Evolutionary conservation across 2,329 filamentous ascomycete species (phyloP).

Genomic region (Paradendryphiella salina): DNA sequence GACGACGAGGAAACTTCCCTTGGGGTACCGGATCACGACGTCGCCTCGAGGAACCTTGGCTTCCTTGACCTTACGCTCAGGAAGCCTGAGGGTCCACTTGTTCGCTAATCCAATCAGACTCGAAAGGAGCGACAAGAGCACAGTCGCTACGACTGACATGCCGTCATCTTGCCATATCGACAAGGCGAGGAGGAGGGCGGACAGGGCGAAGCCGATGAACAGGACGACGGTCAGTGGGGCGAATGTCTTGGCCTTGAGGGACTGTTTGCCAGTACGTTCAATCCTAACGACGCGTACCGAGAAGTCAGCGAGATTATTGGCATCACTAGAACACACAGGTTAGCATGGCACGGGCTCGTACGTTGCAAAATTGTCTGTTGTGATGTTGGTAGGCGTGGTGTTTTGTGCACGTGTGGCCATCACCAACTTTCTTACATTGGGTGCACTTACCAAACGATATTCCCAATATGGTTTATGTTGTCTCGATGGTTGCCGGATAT

Average conservation of each 20-base stretch:
- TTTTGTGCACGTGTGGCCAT: background rate
- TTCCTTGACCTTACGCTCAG: slow-evolving; percentile 39
- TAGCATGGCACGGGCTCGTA: background rate
- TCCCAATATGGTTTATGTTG: slow-evolving; percentile 54
- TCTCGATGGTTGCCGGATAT: slow-evolving; percentile 54
- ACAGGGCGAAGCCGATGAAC: slow-evolving; percentile 52
- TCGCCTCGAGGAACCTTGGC: slow-evolving; percentile 47
- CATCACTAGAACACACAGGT: slow-evolving; percentile 37
- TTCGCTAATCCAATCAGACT: slow-evolving; percentile 55
- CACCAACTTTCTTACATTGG: background rate
- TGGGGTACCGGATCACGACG: slow-evolving; percentile 56
- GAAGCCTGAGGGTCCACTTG: slow-evolving; percentile 54
- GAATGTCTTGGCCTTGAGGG: slow-evolving; percentile 50
- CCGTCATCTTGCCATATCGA: slow-evolving; percentile 54
- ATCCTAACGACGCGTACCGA: slow-evolving; percentile 50
- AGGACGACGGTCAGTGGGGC: slow-evolving; percentile 53
- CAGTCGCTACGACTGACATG: slow-evolving; percentile 55
- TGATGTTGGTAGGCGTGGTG: too few species aligned
- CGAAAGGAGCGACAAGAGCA: slow-evolving; percentile 54
- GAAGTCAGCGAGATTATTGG: slow-evolving; percentile 42
- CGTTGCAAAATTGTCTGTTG: background rate
- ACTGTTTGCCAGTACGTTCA: slow-evolving; percentile 33
- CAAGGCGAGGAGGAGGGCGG: slow-evolving; percentile 49
- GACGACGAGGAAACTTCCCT: slow-evolving; percentile 56
- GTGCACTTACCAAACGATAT: slow-evolving; percentile 49